Evolutionary conservation across 2,329 filamentous ascomycete genomes (phyloP).

Genomic region (Fusarium tuaranense): DNA sequence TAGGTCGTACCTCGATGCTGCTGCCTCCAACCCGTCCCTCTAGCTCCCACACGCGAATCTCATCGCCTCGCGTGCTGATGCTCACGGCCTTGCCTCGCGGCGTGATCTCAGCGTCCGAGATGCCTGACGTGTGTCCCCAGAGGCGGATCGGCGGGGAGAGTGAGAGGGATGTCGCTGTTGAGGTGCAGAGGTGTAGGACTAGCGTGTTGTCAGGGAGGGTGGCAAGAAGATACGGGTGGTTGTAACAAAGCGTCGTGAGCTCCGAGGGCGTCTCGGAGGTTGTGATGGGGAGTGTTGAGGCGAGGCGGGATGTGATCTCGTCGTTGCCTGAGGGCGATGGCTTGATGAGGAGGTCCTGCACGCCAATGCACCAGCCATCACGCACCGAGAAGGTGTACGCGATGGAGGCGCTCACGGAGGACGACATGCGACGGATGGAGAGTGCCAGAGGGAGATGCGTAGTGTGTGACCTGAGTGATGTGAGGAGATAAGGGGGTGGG

Average conservation of each 20-base stretch:
- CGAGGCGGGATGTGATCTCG: constrained; percentile 51
- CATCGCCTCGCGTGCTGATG: constrained; percentile 83
- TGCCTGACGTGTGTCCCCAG: constrained; percentile 92
- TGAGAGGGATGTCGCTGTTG: constrained; percentile 72
- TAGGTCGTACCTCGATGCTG: constrained; percentile 65
- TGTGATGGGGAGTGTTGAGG: constrained; percentile 50
- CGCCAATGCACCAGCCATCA: constrained; percentile 87
- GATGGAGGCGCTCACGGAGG: constrained; percentile 81
- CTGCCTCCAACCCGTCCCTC: constrained; percentile 73
- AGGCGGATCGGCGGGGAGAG: constrained; percentile 81
- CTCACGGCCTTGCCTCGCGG: constrained; percentile 89
- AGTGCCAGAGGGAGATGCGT: constrained; percentile 82
- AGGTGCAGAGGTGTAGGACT: constrained; percentile 83
- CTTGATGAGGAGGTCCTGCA: constrained; percentile 85
- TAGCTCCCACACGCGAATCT: constrained; percentile 89
- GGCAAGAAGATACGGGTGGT: constrained; percentile 86
- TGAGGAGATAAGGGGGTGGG: constrained; percentile 65
- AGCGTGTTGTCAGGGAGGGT: constrained; percentile 90
- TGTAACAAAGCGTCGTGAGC: constrained; percentile 74
- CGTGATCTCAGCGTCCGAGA: constrained; percentile 87
- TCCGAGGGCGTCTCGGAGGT: constrained; percentile 36
- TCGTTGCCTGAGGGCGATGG: constrained; percentile 46
- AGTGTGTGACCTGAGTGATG: constrained; percentile 84
- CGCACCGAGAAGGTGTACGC: constrained; percentile 86
- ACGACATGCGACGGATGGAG: constrained; percentile 77